Evolutionary conservation across 768 basidiomycete species (phyloP).

Genomic region (Lactifluus echinatus): DNA sequence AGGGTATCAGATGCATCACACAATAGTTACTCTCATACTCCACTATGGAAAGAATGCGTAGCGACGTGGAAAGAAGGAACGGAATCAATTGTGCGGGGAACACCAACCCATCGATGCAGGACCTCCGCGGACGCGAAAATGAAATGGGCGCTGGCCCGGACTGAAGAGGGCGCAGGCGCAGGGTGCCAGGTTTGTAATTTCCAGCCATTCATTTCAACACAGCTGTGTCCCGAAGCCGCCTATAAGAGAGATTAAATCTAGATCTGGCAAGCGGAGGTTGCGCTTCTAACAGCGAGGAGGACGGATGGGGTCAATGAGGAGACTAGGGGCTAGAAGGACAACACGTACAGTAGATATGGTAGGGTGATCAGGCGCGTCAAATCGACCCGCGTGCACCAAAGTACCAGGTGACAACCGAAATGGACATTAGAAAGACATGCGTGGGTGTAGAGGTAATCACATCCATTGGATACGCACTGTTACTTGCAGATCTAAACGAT

Average conservation of each 20-base stretch:
- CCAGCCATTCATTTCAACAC: neutral
- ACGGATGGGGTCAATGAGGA: slow-evolving; percentile 2
- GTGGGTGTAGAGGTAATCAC: slow-evolving; percentile 11
- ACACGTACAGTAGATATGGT: neutral
- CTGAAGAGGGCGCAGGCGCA: neutral
- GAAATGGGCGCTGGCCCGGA: neutral
- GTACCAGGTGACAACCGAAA: neutral
- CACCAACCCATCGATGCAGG: neutral
- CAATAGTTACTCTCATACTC: neutral
- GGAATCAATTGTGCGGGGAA: neutral
- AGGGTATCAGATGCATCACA: neutral
- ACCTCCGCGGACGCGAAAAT: neutral
- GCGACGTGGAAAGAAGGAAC: neutral
- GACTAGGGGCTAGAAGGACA: neutral
- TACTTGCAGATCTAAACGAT: neutral
- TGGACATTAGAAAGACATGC: neutral
- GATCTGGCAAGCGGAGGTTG: neutral
- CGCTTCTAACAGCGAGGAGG: neutral
- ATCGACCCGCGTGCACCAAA: neutral
- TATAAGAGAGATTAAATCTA: slow-evolving; percentile 7
- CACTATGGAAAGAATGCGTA: neutral
- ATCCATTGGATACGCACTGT: neutral
- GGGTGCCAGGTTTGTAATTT: neutral
- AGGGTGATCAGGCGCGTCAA: neutral
- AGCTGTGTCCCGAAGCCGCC: slow-evolving; percentile 1